Evolutionary conservation across 192 early-diverging fungal species (phyloP).

Genomic region (Podila verticillata): DNA sequence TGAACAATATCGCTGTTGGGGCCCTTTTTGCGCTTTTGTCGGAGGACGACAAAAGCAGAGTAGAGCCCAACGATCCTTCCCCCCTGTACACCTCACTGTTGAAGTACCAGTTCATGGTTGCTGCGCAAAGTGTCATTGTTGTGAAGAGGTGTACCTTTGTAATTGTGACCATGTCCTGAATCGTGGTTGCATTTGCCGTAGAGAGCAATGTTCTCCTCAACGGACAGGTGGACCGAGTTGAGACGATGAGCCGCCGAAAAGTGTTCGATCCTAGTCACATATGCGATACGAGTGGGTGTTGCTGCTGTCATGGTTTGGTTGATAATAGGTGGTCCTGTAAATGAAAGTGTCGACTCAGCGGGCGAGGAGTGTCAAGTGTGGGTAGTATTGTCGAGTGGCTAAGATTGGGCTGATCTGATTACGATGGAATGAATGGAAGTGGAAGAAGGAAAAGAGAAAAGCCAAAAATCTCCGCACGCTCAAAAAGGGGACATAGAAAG

Average conservation of each 20-base stretch:
- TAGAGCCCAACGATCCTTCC: too few relatives aligned
- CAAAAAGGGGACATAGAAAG: background rate
- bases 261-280: slow-evolving; percentile 78
- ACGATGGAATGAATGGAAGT: background rate
- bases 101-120: too few relatives aligned
- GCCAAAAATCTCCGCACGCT: slow-evolving; percentile 1
- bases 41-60: background rate
- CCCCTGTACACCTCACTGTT: too few relatives aligned
- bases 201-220: slow-evolving; percentile 74
- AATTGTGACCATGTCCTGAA: slow-evolving; percentile 93
- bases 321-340: background rate
- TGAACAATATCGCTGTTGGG: too few relatives aligned
- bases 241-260: slow-evolving; percentile 94
- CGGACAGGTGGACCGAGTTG: slow-evolving; percentile 76
- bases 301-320: slow-evolving; percentile 23
- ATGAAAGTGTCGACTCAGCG: background rate
- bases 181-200: slow-evolving; percentile 92
- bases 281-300: slow-evolving; percentile 60
- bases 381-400: background rate
- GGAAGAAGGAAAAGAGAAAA: slow-evolving; percentile 3
- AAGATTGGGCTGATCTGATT: too few relatives aligned
- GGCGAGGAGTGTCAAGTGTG: background rate
- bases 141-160: slow-evolving; percentile 62
- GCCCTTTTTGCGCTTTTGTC: too few relatives aligned
- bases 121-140: background rate